phyloP scores from a whole-genome alignment of 2,329 filamentous ascomycete species.

The Scorias spongiosa region DNA sequence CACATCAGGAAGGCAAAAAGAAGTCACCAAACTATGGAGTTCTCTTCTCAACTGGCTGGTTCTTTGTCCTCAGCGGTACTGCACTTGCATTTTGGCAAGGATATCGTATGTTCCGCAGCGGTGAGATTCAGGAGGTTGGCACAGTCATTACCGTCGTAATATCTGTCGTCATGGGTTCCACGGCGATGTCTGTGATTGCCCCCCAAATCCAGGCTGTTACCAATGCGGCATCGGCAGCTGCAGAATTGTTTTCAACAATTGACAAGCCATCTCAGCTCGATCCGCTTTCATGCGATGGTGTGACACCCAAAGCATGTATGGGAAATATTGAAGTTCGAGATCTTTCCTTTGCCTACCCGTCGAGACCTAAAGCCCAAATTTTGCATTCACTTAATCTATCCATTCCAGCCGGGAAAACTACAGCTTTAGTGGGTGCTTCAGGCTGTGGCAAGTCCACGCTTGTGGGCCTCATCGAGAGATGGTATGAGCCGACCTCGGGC shows the following conservation, averaged over 20 bases:
- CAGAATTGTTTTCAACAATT: conserved; percentile 21
- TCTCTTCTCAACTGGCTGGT: conserved; percentile 24
- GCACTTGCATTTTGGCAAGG: conserved; percentile 23
- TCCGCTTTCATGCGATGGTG: conserved; percentile 7
- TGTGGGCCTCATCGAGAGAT: conserved; percentile 36
- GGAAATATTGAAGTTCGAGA: conserved; percentile 21
- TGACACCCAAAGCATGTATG: neutral
- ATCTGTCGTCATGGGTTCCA: conserved; percentile 14
- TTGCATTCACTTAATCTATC: conserved; percentile 26
- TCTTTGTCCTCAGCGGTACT: conserved; percentile 22
- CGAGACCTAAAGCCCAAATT: conserved; percentile 22
- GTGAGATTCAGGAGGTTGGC: conserved; percentile 5
- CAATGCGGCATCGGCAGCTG: conserved; percentile 20
- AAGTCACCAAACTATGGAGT: conserved; percentile 24
- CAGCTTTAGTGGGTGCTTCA: conserved; percentile 43
- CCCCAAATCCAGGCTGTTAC: conserved; percentile 23
- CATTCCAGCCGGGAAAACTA: conserved; percentile 32
- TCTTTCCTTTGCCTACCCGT: conserved; percentile 28
- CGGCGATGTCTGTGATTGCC: conserved; percentile 19
- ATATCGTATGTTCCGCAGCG: conserved; percentile 10
- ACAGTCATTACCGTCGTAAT: conserved; percentile 10
- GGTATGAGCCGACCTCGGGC: conserved; percentile 34
- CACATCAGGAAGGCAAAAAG: conserved; percentile 23
- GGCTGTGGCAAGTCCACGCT: conserved; percentile 45
- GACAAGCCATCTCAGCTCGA: conserved; percentile 20